phyloP scores from a whole-genome alignment of 495 filamentous ascomycete genomes.

The Bathelium albidoporum region DNA sequence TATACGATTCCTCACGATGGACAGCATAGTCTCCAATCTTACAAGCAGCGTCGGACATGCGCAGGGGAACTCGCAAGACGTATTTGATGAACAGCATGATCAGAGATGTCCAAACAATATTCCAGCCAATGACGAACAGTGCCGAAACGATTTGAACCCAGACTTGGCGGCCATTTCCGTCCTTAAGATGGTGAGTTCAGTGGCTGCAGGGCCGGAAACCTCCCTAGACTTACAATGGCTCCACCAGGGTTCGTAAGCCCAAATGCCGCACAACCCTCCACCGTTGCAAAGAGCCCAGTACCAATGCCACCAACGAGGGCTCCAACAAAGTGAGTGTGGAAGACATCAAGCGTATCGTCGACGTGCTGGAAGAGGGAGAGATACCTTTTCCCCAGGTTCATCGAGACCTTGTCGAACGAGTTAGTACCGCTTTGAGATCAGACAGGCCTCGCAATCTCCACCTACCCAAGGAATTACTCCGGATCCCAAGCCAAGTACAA shows the following conservation, averaged over 20 bases:
- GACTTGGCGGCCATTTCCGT: conserved; percentile 43
- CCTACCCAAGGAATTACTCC: conserved; percentile 44
- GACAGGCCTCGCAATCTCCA: conserved; percentile 19
- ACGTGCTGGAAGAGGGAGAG: conserved; percentile 36
- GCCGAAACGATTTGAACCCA: conserved; percentile 45
- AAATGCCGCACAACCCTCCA: conserved; percentile 40
- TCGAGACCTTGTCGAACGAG: conserved; percentile 25
- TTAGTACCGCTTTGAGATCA: conserved; percentile 18
- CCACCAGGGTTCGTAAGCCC: conserved; percentile 41
- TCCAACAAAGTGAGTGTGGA: conserved; percentile 46
- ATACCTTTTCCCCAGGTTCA: conserved; percentile 22
- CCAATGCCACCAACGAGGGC: conserved; percentile 42
- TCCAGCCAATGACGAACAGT: conserved; percentile 46
- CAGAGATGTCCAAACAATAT: conserved; percentile 43
- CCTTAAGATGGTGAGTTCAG: conserved; percentile 5
- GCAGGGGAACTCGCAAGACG: conserved; percentile 41
- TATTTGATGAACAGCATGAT: conserved; percentile 47
- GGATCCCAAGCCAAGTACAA: conserved; percentile 39
- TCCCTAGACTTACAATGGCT: conserved; percentile 26
- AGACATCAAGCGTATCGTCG: conserved; percentile 43
- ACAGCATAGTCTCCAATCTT: conserved; percentile 42
- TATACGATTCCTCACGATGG: conserved; percentile 45
- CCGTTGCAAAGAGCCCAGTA: conserved; percentile 44
- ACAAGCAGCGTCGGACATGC: conserved; percentile 38
- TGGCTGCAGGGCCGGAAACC: background rate